phyloP scores from a whole-genome alignment of 1,284 basidiomycete genomes.

The Puccinia hordei region DNA sequence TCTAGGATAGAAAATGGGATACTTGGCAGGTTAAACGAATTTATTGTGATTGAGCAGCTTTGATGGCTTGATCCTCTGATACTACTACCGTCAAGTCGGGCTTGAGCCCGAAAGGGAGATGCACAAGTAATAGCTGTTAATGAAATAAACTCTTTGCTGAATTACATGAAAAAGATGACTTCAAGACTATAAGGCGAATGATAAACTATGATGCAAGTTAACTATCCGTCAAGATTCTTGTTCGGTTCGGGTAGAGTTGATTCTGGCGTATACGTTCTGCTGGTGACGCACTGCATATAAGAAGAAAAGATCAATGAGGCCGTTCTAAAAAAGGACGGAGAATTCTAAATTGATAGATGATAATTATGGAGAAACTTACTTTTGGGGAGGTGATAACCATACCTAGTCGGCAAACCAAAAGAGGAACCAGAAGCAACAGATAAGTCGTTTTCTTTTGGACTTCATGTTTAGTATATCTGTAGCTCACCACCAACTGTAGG shows the following conservation, averaged over 20 bases:
- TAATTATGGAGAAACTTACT: conserved; percentile 4
- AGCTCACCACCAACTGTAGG: conserved; percentile 45
- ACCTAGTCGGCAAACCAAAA: conserved; percentile 18
- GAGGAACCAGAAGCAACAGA: not conserved
- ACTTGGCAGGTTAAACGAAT: too few species aligned
- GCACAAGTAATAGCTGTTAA: too few species aligned
- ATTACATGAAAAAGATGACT: too few species aligned
- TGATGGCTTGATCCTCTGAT: too few species aligned
- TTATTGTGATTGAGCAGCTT: too few species aligned
- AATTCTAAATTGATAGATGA: not conserved
- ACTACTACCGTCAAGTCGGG: too few species aligned
- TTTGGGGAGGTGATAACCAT: conserved; percentile 46
- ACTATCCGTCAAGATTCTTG: conserved; percentile 18
- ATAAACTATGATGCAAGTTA: too few species aligned
- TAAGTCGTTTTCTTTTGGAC: not conserved
- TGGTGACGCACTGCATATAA: conserved; percentile 32
- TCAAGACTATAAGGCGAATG: too few species aligned
- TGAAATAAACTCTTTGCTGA: too few species aligned
- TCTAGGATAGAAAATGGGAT: too few species aligned
- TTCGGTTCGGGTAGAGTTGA: conserved; percentile 32
- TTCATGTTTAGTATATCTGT: not conserved
- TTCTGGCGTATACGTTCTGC: conserved; percentile 45
- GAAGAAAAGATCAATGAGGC: not conserved
- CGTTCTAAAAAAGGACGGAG: not conserved
- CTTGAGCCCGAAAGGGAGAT: too few species aligned